Evolutionary conservation across 768 basidiomycete species (phyloP).

Genomic region (Russula ochroleuca): DNA sequence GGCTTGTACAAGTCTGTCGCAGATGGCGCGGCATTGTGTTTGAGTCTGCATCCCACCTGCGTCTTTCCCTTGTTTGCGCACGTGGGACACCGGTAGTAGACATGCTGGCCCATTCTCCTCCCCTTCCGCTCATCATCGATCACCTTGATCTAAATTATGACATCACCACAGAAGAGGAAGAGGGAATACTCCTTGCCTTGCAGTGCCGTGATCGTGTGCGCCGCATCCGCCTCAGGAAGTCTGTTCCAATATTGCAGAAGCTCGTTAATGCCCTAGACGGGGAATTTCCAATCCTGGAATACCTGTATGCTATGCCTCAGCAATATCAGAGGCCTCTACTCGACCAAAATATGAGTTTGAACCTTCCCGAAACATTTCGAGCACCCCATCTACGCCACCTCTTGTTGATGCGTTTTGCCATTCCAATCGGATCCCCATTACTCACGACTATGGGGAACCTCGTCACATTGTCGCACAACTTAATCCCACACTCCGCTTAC

Average conservation of each 20-base stretch:
- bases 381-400: not conserved
- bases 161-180: not conserved
- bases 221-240: not conserved
- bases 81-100: not conserved
- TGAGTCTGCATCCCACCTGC: not conserved
- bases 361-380: not conserved
- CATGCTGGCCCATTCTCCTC: not conserved
- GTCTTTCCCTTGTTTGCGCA: not conserved
- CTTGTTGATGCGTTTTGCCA: not conserved
- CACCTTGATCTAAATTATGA: not conserved
- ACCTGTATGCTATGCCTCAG: not conserved
- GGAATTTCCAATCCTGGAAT: not conserved
- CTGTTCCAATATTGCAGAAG: not conserved
- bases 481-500: not conserved
- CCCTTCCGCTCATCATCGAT: conserved; percentile 1
- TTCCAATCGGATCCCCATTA: not conserved
- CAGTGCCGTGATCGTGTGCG: not conserved
- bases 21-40: not conserved
- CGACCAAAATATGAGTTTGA: not conserved
- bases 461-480: not conserved
- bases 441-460: not conserved
- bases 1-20: not conserved
- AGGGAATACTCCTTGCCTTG: not conserved
- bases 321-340: not conserved
- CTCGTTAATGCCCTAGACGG: not conserved